Conservation (phyloP, 129 eudicot genomes). For the Flaveria brownii region DNA sequence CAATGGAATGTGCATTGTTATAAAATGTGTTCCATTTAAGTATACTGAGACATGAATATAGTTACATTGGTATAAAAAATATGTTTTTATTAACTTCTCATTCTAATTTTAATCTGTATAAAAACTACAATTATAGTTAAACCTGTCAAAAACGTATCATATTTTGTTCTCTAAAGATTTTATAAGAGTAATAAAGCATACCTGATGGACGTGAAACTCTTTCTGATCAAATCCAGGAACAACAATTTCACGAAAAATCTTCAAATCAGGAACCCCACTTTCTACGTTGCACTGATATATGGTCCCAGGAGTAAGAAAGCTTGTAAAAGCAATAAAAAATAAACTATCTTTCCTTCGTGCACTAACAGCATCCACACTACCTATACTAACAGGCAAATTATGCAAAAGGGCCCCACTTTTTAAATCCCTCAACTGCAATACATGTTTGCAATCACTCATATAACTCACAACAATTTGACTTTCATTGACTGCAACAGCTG, state of each 20-base stretch:
- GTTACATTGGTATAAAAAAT: background rate
- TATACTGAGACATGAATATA: background rate
- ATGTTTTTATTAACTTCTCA: background rate
- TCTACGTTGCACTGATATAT: constrained; percentile 68
- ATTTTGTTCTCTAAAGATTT: background rate
- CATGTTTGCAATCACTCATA: constrained; percentile 85
- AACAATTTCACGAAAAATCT: constrained; percentile 69
- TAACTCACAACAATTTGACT: constrained; percentile 66
- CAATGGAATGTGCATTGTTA: background rate
- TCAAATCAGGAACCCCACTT: constrained; percentile 66
- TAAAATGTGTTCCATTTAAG: background rate
- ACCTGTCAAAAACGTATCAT: background rate
- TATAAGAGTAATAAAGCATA: constrained; percentile 12
- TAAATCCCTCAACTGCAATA: constrained; percentile 85
- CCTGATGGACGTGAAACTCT: constrained; percentile 77
- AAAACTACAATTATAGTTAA: background rate
- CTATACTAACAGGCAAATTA: constrained; percentile 74
- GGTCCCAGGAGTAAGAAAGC: constrained; percentile 87
- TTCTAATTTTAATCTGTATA: background rate
- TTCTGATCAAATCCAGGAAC: constrained; percentile 86
- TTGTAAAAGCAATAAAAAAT: constrained; percentile 72
- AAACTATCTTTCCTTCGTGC: constrained; percentile 65
- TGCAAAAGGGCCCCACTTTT: constrained; percentile 72
- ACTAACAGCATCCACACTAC: constrained; percentile 71
- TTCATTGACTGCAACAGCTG: constrained; percentile 63